These are phyloP conservation scores for Alternaria triticina DNA, from an alignment of 2,329 filamentous ascomycete species.

Conservation along the genomic window DNA sequence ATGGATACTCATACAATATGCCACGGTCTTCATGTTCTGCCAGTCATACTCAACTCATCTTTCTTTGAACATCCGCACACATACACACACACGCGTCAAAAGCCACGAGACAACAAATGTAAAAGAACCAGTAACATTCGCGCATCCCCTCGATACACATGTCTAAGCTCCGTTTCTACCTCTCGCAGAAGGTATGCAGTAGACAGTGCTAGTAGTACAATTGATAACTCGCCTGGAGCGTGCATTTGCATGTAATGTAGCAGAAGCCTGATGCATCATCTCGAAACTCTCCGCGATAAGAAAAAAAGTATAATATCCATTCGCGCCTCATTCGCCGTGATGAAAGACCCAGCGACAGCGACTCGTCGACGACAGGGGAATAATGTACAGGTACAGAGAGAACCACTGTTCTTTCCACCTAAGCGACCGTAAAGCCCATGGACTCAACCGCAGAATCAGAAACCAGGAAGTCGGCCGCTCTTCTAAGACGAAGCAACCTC, in stretches of 20 bases:
- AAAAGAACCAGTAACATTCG: background rate
- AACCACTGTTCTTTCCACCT: too few relatives aligned
- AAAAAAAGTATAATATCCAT: background rate
- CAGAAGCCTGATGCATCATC: too few relatives aligned
- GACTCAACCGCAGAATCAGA: too few relatives aligned
- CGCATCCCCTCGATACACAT: background rate
- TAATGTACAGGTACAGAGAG: background rate
- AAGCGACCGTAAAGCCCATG: background rate
- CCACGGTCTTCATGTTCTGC: too few relatives aligned
- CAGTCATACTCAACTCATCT: too few relatives aligned
- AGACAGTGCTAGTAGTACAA: background rate
- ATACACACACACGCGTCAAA: too few relatives aligned
- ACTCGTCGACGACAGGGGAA: background rate
- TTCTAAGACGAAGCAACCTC: conserved; percentile 33
- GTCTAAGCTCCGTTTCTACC: background rate
- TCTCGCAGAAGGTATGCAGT: background rate
- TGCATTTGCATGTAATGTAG: too few relatives aligned
- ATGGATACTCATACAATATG: background rate
- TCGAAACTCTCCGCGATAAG: background rate
- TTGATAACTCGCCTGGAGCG: too few relatives aligned
- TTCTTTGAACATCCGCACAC: too few relatives aligned
- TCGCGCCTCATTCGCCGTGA: background rate
- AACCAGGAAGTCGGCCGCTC: too few relatives aligned
- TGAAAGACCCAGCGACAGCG: background rate
- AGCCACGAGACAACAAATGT: too few relatives aligned